phyloP scores from a whole-genome alignment of 2,329 filamentous ascomycete species.

The Fusarium clavum region DNA sequence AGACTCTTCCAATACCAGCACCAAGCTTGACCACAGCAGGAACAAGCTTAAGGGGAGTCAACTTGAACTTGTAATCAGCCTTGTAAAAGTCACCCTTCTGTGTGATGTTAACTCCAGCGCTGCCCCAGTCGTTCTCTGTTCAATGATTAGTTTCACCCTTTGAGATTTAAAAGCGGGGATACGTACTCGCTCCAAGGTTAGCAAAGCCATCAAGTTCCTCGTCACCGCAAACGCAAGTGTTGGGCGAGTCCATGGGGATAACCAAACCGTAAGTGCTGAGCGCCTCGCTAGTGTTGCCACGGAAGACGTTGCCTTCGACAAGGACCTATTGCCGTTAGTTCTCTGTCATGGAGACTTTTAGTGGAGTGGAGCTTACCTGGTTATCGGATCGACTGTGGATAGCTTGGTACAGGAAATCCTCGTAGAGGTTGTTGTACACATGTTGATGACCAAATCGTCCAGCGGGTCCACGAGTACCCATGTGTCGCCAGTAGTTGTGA shows the following conservation, averaged over 20 bases:
- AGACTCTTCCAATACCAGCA: conserved; percentile 59
- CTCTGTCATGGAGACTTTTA: fast-evolving
- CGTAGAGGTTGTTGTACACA: conserved; percentile 62
- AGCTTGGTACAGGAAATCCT: conserved; percentile 60
- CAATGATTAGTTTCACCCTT: conserved; percentile 7
- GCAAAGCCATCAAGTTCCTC: conserved; percentile 66
- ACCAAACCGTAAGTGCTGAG: conserved; percentile 66
- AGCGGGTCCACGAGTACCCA: conserved; percentile 60
- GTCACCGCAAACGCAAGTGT: conserved; percentile 64
- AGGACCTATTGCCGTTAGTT: conserved; percentile 50
- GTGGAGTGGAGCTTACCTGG: conserved; percentile 26
- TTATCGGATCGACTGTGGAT: conserved; percentile 62
- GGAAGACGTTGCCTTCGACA: conserved; percentile 62
- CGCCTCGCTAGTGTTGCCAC: conserved; percentile 60
- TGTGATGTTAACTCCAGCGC: conserved; percentile 63
- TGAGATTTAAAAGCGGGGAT: neutral
- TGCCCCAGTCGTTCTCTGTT: conserved; percentile 60
- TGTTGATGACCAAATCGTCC: conserved; percentile 63
- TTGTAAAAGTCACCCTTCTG: conserved; percentile 61
- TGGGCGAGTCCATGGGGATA: conserved; percentile 66
- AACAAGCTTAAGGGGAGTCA: conserved; percentile 60
- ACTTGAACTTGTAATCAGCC: conserved; percentile 61
- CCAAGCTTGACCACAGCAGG: conserved; percentile 56
- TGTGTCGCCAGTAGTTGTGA: conserved; percentile 61
- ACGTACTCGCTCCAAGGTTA: conserved; percentile 64